Conservation (phyloP, 768 basidiomycete species). For the Panellus pusillus region DNA sequence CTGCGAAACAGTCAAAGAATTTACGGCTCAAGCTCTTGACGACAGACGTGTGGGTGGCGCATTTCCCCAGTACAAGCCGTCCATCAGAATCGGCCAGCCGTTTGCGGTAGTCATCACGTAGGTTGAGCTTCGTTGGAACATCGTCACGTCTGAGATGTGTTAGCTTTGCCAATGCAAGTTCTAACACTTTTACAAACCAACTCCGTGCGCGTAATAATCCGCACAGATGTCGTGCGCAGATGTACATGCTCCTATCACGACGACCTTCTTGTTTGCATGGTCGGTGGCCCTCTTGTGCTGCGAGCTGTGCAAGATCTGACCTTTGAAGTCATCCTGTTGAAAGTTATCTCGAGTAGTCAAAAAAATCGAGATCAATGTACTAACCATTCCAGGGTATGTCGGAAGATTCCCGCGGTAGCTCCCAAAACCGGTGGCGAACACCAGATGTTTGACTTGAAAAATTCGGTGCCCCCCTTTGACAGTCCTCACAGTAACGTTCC, state of each 20-base stretch:
- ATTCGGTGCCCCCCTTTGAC: slow-evolving; percentile 34
- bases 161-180: neutral
- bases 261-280: slow-evolving; percentile 67
- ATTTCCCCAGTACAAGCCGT: slow-evolving; percentile 45
- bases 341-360: neutral
- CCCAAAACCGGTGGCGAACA: slow-evolving; percentile 54
- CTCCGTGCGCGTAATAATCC: slow-evolving; percentile 46
- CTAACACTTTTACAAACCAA: slow-evolving; percentile 25
- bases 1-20: too few species aligned
- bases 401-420: slow-evolving; percentile 49
- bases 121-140: slow-evolving; percentile 60
- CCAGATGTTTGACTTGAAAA: slow-evolving; percentile 49
- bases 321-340: slow-evolving; percentile 57
- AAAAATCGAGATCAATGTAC: neutral
- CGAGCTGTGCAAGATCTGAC: slow-evolving; percentile 59
- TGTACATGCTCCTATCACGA: slow-evolving; percentile 67
- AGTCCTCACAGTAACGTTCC: slow-evolving; percentile 43
- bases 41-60: slow-evolving; percentile 47
- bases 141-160: slow-evolving; percentile 46
- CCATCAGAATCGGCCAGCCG: slow-evolving; percentile 32
- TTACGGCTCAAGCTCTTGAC: too few species aligned
- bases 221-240: slow-evolving; percentile 45
- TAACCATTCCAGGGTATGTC: slow-evolving; percentile 45
- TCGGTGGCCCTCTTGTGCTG: slow-evolving; percentile 55
- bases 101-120: slow-evolving; percentile 54